These are phyloP conservation scores for Beauveria sp. DNA, from an alignment of 2,329 filamentous ascomycete genomes.

Conservation along the genomic window DNA sequence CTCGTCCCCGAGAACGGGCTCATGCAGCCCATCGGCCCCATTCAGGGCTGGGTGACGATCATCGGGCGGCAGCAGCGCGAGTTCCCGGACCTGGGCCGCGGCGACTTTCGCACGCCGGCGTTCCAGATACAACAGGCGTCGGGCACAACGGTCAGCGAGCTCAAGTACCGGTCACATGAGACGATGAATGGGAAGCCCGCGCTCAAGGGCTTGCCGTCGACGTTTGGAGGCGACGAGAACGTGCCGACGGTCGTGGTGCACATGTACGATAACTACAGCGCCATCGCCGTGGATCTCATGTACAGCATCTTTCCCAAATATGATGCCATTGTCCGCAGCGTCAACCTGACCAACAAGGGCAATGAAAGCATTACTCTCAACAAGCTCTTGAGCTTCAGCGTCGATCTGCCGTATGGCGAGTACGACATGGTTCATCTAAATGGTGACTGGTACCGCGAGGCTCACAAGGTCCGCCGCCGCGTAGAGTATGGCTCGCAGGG, in stretches of 20 bases:
- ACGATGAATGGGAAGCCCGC: slow-evolving; percentile 48
- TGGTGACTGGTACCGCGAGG: slow-evolving; percentile 57
- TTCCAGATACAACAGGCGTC: slow-evolving; percentile 51
- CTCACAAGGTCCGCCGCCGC: slow-evolving; percentile 43
- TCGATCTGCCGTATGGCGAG: slow-evolving; percentile 53
- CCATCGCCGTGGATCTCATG: slow-evolving; percentile 48
- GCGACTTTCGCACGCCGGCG: slow-evolving; percentile 55
- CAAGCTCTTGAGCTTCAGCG: slow-evolving; percentile 51
- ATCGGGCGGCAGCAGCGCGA: slow-evolving; percentile 48
- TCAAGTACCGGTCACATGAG: slow-evolving; percentile 51
- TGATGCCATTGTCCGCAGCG: slow-evolving; percentile 54
- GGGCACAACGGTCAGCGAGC: slow-evolving; percentile 51
- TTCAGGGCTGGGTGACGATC: slow-evolving; percentile 45
- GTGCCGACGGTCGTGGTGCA: slow-evolving; percentile 52
- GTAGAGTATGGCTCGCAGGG: slow-evolving; percentile 50
- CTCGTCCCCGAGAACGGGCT: slow-evolving; percentile 40
- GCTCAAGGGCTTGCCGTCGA: slow-evolving; percentile 49
- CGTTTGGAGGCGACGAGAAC: slow-evolving; percentile 47
- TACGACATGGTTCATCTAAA: slow-evolving; percentile 54
- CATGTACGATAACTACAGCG: slow-evolving; percentile 51
- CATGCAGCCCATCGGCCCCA: slow-evolving; percentile 27
- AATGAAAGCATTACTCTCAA: slow-evolving; percentile 44
- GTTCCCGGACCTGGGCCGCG: slow-evolving; percentile 56
- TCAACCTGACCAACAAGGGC: slow-evolving; percentile 53
- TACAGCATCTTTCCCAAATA: slow-evolving; percentile 58